Conservation (phyloP, 352 stramenopile genomes). For the Pythium phragmiticola region DNA sequence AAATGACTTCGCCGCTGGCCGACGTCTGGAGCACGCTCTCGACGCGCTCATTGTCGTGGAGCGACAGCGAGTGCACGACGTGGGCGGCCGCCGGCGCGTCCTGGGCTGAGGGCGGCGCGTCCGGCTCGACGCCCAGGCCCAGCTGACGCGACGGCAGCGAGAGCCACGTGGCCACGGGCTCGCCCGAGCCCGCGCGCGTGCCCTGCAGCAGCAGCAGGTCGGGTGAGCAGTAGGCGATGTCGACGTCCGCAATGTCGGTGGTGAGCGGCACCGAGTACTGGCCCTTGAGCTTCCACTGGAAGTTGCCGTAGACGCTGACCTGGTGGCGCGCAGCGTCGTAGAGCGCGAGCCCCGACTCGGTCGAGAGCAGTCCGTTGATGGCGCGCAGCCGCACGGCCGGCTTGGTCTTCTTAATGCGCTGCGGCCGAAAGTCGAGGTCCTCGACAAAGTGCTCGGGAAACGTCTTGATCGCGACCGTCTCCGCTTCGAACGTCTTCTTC, state of each 20-base stretch:
- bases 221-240: slow-evolving; percentile 77
- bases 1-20: slow-evolving; percentile 37
- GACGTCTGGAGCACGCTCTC: slow-evolving; percentile 54
- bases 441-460: slow-evolving; percentile 87
- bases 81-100: slow-evolving; percentile 35
- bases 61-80: slow-evolving; percentile 75
- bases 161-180: slow-evolving; percentile 72
- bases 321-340: slow-evolving; percentile 57
- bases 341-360: slow-evolving; percentile 68
- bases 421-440: slow-evolving; percentile 79
- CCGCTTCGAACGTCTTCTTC: slow-evolving; percentile 56
- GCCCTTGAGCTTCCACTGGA: slow-evolving; percentile 70
- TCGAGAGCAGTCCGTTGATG: slow-evolving; percentile 71
- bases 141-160: slow-evolving; percentile 75
- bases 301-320: slow-evolving; percentile 73
- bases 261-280: slow-evolving; percentile 62
- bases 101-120: slow-evolving; percentile 23
- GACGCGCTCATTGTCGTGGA: slow-evolving; percentile 76
- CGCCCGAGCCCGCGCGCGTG: slow-evolving; percentile 28
- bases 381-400: slow-evolving; percentile 62
- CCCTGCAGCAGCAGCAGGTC: slow-evolving; percentile 84
- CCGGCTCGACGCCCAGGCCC: background rate
- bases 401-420: slow-evolving; percentile 80
- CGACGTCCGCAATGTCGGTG: slow-evolving; percentile 34
- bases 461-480: slow-evolving; percentile 68